A percentile compares a stretch with the other conserved stretches of the same genome.
phyloP scores from a whole-genome alignment of 352 stramenopile genomes.

The Globisporangium sylvaticum region DNA sequence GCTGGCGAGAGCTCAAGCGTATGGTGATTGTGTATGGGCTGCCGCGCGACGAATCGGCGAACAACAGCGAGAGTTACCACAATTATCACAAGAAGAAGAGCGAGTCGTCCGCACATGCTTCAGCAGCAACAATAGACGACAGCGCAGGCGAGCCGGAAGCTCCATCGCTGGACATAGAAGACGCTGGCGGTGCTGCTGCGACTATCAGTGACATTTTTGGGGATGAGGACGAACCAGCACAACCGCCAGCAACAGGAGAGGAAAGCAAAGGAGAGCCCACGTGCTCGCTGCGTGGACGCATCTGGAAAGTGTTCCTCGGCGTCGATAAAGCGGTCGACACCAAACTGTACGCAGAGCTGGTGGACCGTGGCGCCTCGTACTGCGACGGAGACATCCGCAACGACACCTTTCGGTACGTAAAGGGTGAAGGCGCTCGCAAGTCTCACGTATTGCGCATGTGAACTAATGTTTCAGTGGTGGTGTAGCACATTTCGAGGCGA shows the following conservation, averaged over 20 bases:
- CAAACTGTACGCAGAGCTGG: slow-evolving; percentile 63
- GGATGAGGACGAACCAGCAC: not conserved
- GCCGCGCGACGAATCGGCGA: slow-evolving; percentile 37
- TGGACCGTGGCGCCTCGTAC: slow-evolving; percentile 66
- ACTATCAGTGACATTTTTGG: not conserved
- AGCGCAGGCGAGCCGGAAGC: slow-evolving; percentile 9
- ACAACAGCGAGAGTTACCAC: not conserved
- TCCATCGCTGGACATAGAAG: not conserved
- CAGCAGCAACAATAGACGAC: not conserved
- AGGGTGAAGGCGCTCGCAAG: not conserved
- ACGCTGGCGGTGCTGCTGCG: not conserved
- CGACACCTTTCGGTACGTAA: slow-evolving; percentile 75
- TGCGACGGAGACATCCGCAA: slow-evolving; percentile 89
- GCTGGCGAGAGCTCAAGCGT: slow-evolving; percentile 78
- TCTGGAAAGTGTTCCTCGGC: slow-evolving; percentile 89
- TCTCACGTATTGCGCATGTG: no score
- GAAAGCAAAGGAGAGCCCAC: slow-evolving; percentile 3
- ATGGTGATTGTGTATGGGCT: slow-evolving; percentile 80
- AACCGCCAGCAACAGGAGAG: not conserved
- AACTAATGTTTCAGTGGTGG: not conserved
- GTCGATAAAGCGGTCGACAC: slow-evolving; percentile 60
- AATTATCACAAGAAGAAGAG: not conserved
- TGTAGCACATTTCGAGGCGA: slow-evolving; percentile 82
- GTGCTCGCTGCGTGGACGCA: slow-evolving; percentile 73
- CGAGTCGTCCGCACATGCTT: not conserved